Evolutionary conservation across 2,329 filamentous ascomycete species (phyloP), one percentile per base, ranked within the genome.

Genomic region (Fusarium sp.): DNA sequence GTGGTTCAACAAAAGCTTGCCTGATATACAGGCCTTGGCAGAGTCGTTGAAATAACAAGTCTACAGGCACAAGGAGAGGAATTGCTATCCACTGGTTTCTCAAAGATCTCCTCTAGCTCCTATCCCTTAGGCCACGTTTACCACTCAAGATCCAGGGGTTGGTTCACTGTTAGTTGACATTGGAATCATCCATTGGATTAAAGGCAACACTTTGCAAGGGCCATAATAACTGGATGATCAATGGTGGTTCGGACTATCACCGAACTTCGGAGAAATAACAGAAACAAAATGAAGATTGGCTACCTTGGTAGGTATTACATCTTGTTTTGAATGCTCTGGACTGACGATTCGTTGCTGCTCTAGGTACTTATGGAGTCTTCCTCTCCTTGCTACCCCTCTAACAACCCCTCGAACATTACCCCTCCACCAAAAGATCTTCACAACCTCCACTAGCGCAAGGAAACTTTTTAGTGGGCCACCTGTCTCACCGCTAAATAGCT

Each of bases 401-500:
- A 46, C 35, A 27, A 46, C 23, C 49, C 33, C 35, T 45, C 19
- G 19, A 16, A 46, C 19, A 21, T 21, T n/a, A 37, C 49, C 49
- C 49, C 23, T 38, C 49, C 33, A 38, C 49, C 23, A 27, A 52
- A 52, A 52, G 39, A 66, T 38, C 54, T 66, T 60, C 61, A 51
- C 38, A 46, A 52, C 44, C 25, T 46, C 44, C 19, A 46, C 19
- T 46, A 46, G 38, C 44, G 44, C 64, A 70, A 62, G 66, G 61
- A 49, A 31, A 54, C 57, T 61, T 66, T 70, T 48, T 54, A 66
- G 51, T 70, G 66, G 61, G 31, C 14, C 52, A 23, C 18, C 27
- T 45, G 44, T 57, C 68, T 65, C 52, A 73, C 65, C 70, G 70
- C 69, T 52, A 60, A 73, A 62, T 35, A 38, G 51, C 58, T 72